Conservation (phyloP, 345 rosid species). For the Gossypium longicalyx region DNA sequence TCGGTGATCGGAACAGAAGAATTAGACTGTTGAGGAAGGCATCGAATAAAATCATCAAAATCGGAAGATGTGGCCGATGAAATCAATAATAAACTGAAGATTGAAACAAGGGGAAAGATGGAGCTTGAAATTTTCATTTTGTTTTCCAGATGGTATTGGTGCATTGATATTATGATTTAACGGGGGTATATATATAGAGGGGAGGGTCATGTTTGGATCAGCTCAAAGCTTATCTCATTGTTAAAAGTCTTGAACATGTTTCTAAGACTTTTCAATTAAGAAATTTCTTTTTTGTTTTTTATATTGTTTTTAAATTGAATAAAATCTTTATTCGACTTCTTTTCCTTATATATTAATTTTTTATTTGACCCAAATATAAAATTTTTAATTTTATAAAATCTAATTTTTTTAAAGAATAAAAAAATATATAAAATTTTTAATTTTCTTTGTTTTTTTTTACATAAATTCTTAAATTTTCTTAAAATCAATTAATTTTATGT, state of each 20-base stretch:
- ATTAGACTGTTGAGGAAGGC: slow-evolving; percentile 33
- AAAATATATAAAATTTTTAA: too few species aligned
- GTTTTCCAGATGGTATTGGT: neutral
- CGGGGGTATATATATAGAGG: neutral
- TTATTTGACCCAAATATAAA: too few species aligned
- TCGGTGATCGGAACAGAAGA: slow-evolving; percentile 17
- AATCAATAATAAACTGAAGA: neutral
- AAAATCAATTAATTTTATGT: too few species aligned
- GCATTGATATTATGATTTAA: neutral
- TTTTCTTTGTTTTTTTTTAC: too few species aligned
- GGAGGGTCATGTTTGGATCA: neutral
- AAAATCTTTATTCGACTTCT: too few species aligned
- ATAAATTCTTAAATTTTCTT: too few species aligned
- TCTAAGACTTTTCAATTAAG: neutral
- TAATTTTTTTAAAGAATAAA: too few species aligned
- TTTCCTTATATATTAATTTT: too few species aligned
- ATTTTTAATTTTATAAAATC: too few species aligned
- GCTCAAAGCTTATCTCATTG: neutral
- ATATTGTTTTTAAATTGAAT: too few species aligned
- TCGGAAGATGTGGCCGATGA: slow-evolving; percentile 15
- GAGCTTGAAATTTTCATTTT: neutral
- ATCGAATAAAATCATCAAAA: slow-evolving; percentile 28
- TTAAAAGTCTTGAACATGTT: neutral
- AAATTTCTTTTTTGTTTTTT: too few species aligned
- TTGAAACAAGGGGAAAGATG: neutral